Base-by-base conservation (phyloP, 768 basidiomycete genomes). In the Podaxis sp. region DNA sequence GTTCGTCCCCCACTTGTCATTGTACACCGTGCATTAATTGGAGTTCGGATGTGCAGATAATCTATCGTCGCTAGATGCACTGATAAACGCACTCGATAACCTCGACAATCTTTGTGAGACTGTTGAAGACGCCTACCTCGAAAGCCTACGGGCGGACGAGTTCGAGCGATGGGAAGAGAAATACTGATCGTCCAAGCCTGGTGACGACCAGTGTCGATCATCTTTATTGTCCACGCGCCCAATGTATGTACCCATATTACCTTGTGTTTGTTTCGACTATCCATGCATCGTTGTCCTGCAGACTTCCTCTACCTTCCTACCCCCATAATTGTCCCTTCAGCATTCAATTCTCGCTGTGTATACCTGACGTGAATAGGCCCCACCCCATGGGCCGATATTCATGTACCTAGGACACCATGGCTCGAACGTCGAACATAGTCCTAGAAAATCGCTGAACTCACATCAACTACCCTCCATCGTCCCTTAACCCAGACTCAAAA, bases 21-120 rank as follows among this genome's bases (percentile, higher is more conserved):
- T 1, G 23, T 16, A 40, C 35, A 14, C 4, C 27, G 4, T 36
- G 25, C 48, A 13, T 36, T 60, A 38, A 55, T 9, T 11, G 36
- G 16, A 9, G 28, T 1, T 18, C 36, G 25, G 16, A 4, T 40
- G 36, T 37, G 5, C 68, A 97, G 96, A 98, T 69, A 82, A 86
- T 38, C 78, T 91, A n/a, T 96, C 95, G 3, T 93, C 96, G 0
- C 74, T 95, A 14, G 82, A 85, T 13, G 90, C 93, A 1, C 82
- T 98, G 32, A 77, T 93, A 51, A 79, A 80, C 35, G 93, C 93
- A 0, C 80, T 98, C 37, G 75, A 78, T 13, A 84, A 93, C 70
- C 82, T 98, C 32, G 91, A 95, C 62, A 79, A 84, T 48, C 79
- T 95, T 1, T 92, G 89, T 66, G 81, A 77, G 37, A 79, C 86